Conservation (phyloP, 2,329 filamentous ascomycete genomes). For the Trichoderma citrinoviride region DNA sequence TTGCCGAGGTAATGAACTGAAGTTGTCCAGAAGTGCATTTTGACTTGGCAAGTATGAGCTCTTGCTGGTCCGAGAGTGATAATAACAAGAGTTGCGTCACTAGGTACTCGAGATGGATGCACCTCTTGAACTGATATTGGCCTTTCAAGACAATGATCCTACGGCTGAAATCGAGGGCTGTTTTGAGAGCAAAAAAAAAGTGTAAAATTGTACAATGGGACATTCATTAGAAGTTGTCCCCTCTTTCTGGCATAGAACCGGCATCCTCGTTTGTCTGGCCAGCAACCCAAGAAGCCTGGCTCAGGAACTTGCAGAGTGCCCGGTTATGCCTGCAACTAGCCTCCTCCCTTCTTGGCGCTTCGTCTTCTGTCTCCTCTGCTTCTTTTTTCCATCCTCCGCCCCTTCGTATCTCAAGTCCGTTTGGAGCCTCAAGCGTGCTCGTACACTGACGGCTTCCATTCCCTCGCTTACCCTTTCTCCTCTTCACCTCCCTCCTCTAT, state of each 20-base stretch:
- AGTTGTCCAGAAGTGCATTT: too few relatives aligned
- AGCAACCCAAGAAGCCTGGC: neutral
- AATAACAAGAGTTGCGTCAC: neutral
- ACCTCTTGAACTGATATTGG: constrained; percentile 30
- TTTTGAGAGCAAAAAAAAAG: constrained; percentile 33
- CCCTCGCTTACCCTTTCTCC: neutral
- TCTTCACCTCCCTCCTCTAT: neutral
- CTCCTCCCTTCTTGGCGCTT: neutral
- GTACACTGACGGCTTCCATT: neutral
- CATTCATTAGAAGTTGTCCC: constrained; percentile 26
- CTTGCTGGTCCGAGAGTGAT: too few relatives aligned
- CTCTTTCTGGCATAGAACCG: constrained; percentile 19
- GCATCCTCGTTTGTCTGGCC: constrained; percentile 20
- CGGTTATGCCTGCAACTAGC: constrained; percentile 4
- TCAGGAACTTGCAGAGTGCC: constrained; percentile 12
- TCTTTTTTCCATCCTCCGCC: neutral
- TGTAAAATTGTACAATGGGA: constrained; percentile 41
- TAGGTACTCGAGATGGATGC: neutral
- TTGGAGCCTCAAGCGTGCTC: neutral
- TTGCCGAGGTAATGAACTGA: too few relatives aligned
- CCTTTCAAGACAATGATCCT: constrained; percentile 34
- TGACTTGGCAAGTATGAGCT: too few relatives aligned
- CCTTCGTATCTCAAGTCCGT: neutral
- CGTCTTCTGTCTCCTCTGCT: too few relatives aligned
- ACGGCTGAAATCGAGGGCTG: constrained; percentile 34